phyloP scores from a whole-genome alignment of 129 eudicot species.

The Silybum marianum region DNA sequence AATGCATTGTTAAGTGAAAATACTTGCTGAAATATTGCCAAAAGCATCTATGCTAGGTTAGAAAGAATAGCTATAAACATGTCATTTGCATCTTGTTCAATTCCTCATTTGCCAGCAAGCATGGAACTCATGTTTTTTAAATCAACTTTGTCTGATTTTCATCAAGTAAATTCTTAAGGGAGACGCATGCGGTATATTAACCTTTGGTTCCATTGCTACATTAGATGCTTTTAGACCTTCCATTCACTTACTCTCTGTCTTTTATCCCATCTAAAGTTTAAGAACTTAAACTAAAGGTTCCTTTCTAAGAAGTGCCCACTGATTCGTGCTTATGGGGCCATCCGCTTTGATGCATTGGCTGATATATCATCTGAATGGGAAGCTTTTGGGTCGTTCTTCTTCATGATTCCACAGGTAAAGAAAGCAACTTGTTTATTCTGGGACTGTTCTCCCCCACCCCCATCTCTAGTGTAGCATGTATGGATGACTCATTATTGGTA shows the following conservation, averaged over 20 bases:
- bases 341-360: conserved; percentile 86
- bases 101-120: background rate
- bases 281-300: conserved; percentile 51
- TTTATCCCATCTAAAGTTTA: background rate
- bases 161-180: background rate
- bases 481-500: conserved; percentile 25
- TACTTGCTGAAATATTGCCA: background rate
- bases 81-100: background rate
- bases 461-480: background rate
- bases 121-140: background rate
- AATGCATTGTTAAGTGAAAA: background rate
- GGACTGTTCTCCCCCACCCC: background rate
- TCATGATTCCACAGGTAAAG: conserved; percentile 96
- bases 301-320: conserved; percentile 84
- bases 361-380: conserved; percentile 78
- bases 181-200: background rate
- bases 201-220: background rate
- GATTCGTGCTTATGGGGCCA: conserved; percentile 97
- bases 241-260: background rate
- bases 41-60: background rate
- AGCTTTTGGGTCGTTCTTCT: conserved; percentile 89
- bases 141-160: background rate
- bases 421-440: conserved; percentile 2
- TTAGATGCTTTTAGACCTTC: background rate
- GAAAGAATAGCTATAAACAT: background rate